Conservation (phyloP, 768 basidiomycete species). For the Antrodiella citrinella region DNA sequence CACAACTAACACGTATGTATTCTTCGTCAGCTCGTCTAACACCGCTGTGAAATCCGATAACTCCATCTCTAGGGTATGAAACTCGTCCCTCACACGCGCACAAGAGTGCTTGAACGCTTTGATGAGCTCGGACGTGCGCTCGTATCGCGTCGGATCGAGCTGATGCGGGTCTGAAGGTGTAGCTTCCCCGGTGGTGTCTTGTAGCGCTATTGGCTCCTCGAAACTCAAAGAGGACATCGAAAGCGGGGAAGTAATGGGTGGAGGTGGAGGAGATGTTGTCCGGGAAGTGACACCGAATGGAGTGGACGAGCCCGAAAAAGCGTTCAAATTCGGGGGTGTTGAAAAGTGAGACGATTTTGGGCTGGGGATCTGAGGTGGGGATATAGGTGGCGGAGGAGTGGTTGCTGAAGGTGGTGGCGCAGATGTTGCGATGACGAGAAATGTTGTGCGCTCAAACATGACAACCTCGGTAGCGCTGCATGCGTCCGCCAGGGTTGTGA, state of each 20-base stretch:
- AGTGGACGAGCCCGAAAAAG: not conserved
- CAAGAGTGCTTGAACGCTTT: conserved; percentile 94
- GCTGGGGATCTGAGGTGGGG: conserved; percentile 18
- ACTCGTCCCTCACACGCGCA: conserved; percentile 76
- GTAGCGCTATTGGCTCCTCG: conserved; percentile 1
- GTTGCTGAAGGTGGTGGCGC: conserved; percentile 39
- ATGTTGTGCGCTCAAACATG: conserved; percentile 94
- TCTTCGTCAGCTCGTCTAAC: conserved; percentile 85
- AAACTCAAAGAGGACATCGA: not conserved
- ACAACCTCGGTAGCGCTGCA: conserved; percentile 92
- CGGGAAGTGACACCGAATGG: conserved; percentile 5
- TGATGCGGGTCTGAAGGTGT: conserved; percentile 30
- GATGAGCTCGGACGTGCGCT: conserved; percentile 86
- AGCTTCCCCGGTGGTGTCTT: conserved; percentile 8
- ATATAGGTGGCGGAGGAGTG: conserved; percentile 17
- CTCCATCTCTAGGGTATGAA: conserved; percentile 82
- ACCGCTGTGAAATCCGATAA: conserved; percentile 80
- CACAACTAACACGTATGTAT: conserved; percentile 88
- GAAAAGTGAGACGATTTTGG: conserved; percentile 16
- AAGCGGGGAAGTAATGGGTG: not conserved
- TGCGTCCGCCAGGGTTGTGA: conserved; percentile 77
- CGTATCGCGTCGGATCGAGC: conserved; percentile 67
- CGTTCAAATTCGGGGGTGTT: conserved; percentile 1
- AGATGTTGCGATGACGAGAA: conserved; percentile 92
- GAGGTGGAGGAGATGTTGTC: not conserved